Base-by-base conservation (phyloP, 176 grass and related monocot genomes). In the Echinochloa phyllopogon region DNA sequence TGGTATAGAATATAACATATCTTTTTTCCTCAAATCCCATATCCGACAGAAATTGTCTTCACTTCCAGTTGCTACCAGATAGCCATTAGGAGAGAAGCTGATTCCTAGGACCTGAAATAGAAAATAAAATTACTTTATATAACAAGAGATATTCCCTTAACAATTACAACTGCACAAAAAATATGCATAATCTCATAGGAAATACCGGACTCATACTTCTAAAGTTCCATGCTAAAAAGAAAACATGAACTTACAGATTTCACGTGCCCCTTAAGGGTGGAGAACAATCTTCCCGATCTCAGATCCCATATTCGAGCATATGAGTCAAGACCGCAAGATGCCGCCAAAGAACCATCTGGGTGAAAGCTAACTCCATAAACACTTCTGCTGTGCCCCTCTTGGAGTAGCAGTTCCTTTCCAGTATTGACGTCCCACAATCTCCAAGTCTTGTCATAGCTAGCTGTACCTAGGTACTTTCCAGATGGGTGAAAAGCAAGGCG, bases 371-470 rank as follows among this genome's bases (percentile, higher is more conserved):
- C 79, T 64, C 87, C 91, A 88, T 98, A 98, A 15, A 98, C 91
- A 73, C 91, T 90, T 87, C 96, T 94, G 85, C 93, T 95, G 65
- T 98, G 96, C 12, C 96, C 96, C 59, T 98, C 96, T 90, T 98
- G 96, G 43, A 98, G 92, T 72, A 98, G 86, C 75, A 98, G 74
- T 62, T 98, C 96, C 57, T 83, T 90, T 58, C 96, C 91, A 41
- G 96, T 94, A 81, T 75, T 83, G 41, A 95, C 48, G 51, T 98
- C 96, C 96, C 96, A 98, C 65, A 95, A 76, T 88, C 96, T 90
- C 96, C 96, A 98, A 18, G 96, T 98, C 84, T 95, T 98, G 86
- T 98, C 96, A 80, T 92, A 98, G 77, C 96, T 95, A 90, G 96
- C 89, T 78, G 96, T 98, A 75, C 89, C 96, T 40, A 98, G 81